Base-by-base conservation (phyloP, 768 basidiomycete species). In the Lepiota brunneoincarnata region DNA sequence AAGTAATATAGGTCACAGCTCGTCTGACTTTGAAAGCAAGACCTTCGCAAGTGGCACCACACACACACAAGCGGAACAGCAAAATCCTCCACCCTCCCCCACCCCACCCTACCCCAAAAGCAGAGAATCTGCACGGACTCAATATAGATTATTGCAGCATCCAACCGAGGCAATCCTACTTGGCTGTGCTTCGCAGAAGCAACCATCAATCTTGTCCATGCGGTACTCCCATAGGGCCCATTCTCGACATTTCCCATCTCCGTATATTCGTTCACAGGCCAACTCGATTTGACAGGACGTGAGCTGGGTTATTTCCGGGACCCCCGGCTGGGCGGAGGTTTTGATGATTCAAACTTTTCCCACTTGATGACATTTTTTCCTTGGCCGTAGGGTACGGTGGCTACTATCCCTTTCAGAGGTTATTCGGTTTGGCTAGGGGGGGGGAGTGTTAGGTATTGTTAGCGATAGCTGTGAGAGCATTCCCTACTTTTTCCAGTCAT, bases 201-300 rank as follows among this genome's bases (percentile, higher is more conserved):
- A 51, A 51, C 50, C 50, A 43, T 51, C 50, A 43, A 11, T 46
- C 17, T 36, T 24, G 44, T 14, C 37, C 52, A 46, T 39, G 26
- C 46, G 52, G 37, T 26, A 39, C 44, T 38, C 24, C 12, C 43
- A 46, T 39, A 36, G 31, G 26, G 31, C 21, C 23, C 12, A 17
- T 28, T 26, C 31, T 35, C 34, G 21, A 47, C 34, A 14, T 35
- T 17, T 34, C 34, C 34, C 35, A 34, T 34, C 31, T 44, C 43
- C 44, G 34, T 46, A 24, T 17, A 15, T 12, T 37, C 39, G 15
- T 47, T 54, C 52, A 54, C 52, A 53, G 44, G 37, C 42, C 28
- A 20, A 21, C n/a, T 49, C n/a, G 10, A 39, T 47, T 39, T 39
- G 37, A n/a, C 3, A 28, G 23, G 26, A 43, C 5, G 7, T 14